These are phyloP conservation scores for Suillus subalutaceus DNA, from an alignment of 768 basidiomycete genomes.

Conservation along the genomic window DNA sequence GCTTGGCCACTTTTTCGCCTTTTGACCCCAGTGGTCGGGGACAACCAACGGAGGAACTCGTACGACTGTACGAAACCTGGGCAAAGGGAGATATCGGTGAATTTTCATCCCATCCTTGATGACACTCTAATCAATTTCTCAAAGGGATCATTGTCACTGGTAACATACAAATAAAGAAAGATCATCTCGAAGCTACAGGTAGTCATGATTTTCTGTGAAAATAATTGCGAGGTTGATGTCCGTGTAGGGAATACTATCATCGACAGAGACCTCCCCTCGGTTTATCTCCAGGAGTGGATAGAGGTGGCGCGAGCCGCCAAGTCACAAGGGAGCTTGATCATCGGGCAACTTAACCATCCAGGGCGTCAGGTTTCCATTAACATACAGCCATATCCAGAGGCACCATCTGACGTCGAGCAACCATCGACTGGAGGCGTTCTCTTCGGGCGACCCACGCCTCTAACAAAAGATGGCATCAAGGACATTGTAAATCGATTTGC, in stretches of 20 bases:
- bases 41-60: slow-evolving; percentile 35
- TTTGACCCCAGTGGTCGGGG: slow-evolving; percentile 32
- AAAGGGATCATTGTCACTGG: slow-evolving; percentile 36
- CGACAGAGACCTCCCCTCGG: slow-evolving; percentile 28
- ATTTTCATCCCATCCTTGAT: neutral
- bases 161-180: slow-evolving; percentile 38
- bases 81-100: slow-evolving; percentile 34
- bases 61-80: slow-evolving; percentile 39
- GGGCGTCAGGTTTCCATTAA: slow-evolving; percentile 38
- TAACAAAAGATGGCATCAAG: slow-evolving; percentile 51
- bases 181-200: slow-evolving; percentile 38
- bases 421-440: slow-evolving; percentile 34
- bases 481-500: slow-evolving; percentile 55
- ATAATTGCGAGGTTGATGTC: neutral
- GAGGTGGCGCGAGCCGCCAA: slow-evolving; percentile 35
- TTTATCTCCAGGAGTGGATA: slow-evolving; percentile 25
- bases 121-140: slow-evolving; percentile 11
- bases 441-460: slow-evolving; percentile 35
- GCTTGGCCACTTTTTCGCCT: slow-evolving; percentile 36
- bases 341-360: slow-evolving; percentile 37
- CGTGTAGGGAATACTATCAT: slow-evolving; percentile 35
- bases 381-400: slow-evolving; percentile 38
- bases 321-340: slow-evolving; percentile 30
- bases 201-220: neutral
- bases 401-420: slow-evolving; percentile 36